phyloP scores from a whole-genome alignment of 768 basidiomycete genomes.

The Boletus reticulatus region DNA sequence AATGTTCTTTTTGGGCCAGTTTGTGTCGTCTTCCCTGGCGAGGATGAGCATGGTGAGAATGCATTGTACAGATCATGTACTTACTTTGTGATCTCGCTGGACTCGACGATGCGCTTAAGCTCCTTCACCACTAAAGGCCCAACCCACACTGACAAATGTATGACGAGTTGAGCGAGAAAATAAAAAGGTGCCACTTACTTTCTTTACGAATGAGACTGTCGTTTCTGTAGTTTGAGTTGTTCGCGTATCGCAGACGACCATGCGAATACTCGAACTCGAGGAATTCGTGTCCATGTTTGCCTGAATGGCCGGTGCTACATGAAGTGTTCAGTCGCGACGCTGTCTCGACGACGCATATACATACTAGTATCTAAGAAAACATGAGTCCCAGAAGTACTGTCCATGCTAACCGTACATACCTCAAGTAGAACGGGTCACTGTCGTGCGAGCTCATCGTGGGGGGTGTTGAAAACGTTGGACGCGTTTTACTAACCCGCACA shows the following conservation, averaged over 20 bases:
- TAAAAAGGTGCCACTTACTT: constrained; percentile 57
- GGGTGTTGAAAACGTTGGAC: constrained; percentile 11
- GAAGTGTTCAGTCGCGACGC: not conserved
- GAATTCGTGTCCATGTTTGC: constrained; percentile 97
- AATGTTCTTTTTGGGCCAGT: constrained; percentile 99
- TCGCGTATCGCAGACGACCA: constrained; percentile 94
- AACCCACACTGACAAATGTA: constrained; percentile 74
- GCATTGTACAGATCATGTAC: not conserved
- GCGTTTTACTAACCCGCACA: not conserved
- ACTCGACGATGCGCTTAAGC: constrained; percentile 88
- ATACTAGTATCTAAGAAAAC: constrained; percentile 48
- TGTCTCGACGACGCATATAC: constrained; percentile 16
- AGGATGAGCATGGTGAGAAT: not conserved
- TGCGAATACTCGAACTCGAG: constrained; percentile 98
- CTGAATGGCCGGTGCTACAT: constrained; percentile 84
- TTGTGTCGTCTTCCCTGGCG: constrained; percentile 91
- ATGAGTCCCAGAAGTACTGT: constrained; percentile 13
- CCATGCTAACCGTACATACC: constrained; percentile 39
- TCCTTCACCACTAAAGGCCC: constrained; percentile 91
- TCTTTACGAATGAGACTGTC: constrained; percentile 98
- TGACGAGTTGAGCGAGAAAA: not conserved
- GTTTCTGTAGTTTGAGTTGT: constrained; percentile 99
- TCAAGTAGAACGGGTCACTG: constrained; percentile 78
- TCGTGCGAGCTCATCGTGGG: constrained; percentile 38
- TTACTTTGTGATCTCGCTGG: constrained; percentile 94